Conservation (phyloP, 2,329 filamentous ascomycete genomes). For the Microascus cirrosus region DNA sequence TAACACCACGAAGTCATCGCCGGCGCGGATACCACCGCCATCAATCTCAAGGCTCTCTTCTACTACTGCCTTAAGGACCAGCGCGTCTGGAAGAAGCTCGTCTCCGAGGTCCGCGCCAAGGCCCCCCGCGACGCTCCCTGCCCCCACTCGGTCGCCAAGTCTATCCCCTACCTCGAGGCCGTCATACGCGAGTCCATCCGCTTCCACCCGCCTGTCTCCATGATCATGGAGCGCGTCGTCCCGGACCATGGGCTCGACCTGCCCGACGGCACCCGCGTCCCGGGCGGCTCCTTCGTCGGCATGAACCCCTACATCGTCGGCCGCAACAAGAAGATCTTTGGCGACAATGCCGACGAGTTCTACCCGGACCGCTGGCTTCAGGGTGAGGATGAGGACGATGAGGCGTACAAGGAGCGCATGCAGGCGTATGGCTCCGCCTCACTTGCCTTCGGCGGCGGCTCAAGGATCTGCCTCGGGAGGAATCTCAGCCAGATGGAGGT, state of each 20-base stretch:
- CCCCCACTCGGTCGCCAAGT: conserved; percentile 9
- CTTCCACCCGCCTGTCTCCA: conserved; percentile 30
- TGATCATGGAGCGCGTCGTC: conserved; percentile 33
- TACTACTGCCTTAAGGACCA: conserved; percentile 24
- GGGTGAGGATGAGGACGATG: conserved; percentile 17
- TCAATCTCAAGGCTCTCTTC: conserved; percentile 20
- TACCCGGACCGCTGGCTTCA: conserved; percentile 34
- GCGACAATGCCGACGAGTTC: conserved; percentile 29
- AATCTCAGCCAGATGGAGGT: conserved; percentile 20
- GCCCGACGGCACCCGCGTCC: conserved; percentile 17
- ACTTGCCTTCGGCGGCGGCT: conserved; percentile 20
- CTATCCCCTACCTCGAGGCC: conserved; percentile 23
- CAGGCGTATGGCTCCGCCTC: conserved; percentile 21
- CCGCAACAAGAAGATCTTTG: conserved; percentile 25
- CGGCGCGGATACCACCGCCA: conserved; percentile 23
- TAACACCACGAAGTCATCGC: conserved; percentile 14
- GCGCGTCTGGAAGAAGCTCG: conserved; percentile 11
- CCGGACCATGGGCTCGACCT: conserved; percentile 24
- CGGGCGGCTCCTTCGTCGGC: conserved; percentile 17
- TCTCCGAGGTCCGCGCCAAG: conserved; percentile 13
- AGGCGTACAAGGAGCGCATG: conserved; percentile 19
- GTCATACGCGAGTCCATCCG: conserved; percentile 36
- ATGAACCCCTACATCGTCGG: conserved; percentile 23
- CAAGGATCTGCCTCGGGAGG: conserved; percentile 20
- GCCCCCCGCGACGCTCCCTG: conserved; percentile 11